Conservation (phyloP, 805 yeast genomes). For the Metschnikowia kunwiensis region DNA sequence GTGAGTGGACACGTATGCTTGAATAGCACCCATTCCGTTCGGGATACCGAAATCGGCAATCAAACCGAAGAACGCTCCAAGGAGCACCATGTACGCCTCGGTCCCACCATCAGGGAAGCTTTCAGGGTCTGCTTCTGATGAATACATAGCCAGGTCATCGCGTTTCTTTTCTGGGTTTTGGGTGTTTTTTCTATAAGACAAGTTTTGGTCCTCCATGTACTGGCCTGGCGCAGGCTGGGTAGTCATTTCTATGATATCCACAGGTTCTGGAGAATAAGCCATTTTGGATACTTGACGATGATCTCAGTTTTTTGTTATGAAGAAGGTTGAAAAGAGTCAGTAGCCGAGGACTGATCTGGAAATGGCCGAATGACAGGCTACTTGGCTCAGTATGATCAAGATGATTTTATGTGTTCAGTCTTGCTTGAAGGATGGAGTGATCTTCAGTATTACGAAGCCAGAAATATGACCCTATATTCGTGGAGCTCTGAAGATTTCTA, state of each 20-base stretch:
- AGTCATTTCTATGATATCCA: conserved; percentile 6
- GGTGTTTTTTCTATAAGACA: conserved; percentile 1
- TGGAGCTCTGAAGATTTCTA: too few relatives aligned
- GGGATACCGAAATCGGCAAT: conserved; percentile 23
- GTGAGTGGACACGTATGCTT: conserved; percentile 20
- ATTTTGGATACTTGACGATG: too few relatives aligned
- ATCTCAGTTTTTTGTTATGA: too few relatives aligned
- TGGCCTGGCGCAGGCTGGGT: background rate
- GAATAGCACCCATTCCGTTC: conserved; percentile 22
- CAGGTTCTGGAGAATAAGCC: background rate
- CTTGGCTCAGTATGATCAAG: too few relatives aligned
- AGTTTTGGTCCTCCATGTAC: background rate
- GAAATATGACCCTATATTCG: too few relatives aligned
- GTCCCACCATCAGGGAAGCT: conserved; percentile 26
- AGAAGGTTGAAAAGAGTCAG: too few relatives aligned
- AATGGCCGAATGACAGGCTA: too few relatives aligned
- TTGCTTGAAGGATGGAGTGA: too few relatives aligned
- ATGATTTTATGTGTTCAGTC: too few relatives aligned
- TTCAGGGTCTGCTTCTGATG: conserved; percentile 14
- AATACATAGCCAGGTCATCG: conserved; percentile 15
- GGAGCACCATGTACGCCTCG: conserved; percentile 22
- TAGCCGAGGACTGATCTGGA: too few relatives aligned
- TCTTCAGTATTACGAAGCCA: too few relatives aligned
- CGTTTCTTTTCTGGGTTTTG: background rate
- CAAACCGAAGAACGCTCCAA: conserved; percentile 22